phyloP scores from a whole-genome alignment of 2,329 filamentous ascomycete genomes.

The Botrytis squamosa region DNA sequence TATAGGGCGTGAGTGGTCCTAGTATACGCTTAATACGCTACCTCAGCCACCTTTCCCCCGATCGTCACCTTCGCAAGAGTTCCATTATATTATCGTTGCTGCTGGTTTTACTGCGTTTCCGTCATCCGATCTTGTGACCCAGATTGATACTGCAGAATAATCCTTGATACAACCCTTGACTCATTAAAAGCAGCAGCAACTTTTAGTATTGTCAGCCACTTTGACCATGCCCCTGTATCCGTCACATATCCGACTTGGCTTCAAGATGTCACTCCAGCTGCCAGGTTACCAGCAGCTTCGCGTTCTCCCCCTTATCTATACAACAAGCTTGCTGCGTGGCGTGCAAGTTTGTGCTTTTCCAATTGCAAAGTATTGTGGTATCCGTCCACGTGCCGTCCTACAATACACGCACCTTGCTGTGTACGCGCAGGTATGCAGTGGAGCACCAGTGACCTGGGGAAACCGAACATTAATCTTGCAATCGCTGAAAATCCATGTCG shows the following conservation, averaged over 20 bases:
- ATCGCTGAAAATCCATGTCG: background rate
- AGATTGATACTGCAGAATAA: background rate
- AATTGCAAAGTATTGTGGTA: background rate
- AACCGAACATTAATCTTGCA: background rate
- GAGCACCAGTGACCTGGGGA: background rate
- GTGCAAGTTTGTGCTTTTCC: background rate
- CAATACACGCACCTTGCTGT: background rate
- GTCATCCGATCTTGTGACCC: background rate
- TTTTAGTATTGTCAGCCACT: slow-evolving; percentile 4
- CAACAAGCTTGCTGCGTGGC: background rate
- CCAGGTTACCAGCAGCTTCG: background rate
- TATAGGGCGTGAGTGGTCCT: slow-evolving; percentile 15
- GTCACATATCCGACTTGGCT: slow-evolving; percentile 12
- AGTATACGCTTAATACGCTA: background rate
- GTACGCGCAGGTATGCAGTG: background rate
- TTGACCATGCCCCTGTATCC: background rate
- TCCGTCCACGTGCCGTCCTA: background rate
- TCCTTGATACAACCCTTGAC: background rate
- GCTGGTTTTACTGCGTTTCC: background rate
- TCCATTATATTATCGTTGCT: background rate
- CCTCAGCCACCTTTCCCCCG: slow-evolving; percentile 5
- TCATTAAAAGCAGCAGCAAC: background rate
- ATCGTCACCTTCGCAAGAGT: background rate
- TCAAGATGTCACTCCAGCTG: background rate
- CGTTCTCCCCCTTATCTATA: background rate